Evolutionary conservation across 306 rosid genomes (phyloP).

Genomic region (Quercus glauca): DNA sequence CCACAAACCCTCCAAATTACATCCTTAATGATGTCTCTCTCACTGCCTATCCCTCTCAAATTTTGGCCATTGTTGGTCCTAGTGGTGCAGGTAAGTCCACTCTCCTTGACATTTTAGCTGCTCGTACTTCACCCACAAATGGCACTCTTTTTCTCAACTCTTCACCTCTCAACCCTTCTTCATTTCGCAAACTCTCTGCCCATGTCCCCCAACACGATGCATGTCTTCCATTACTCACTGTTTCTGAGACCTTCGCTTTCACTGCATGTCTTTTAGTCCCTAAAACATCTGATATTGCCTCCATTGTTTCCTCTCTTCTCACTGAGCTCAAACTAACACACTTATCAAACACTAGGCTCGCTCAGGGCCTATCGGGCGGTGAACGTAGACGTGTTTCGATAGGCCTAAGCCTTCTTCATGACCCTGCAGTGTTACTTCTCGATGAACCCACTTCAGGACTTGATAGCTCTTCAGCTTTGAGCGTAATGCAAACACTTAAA

Average conservation of each 20-base stretch:
- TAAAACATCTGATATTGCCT: slow-evolving; percentile 23
- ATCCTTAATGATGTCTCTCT: slow-evolving; percentile 71
- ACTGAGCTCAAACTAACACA: slow-evolving; percentile 57
- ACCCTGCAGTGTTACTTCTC: slow-evolving; percentile 70
- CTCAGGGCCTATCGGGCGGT: slow-evolving; percentile 73
- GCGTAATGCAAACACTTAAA: slow-evolving; percentile 71
- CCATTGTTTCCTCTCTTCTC: slow-evolving; percentile 53
- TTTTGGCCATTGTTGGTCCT: slow-evolving; percentile 89
- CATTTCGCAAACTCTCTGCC: slow-evolving; percentile 79
- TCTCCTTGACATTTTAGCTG: slow-evolving; percentile 81
- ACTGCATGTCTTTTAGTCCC: slow-evolving; percentile 74
- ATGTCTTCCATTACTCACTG: slow-evolving; percentile 75
- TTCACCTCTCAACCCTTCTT: slow-evolving; percentile 63
- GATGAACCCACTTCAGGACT: slow-evolving; percentile 99
- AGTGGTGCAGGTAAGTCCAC: slow-evolving; percentile 97
- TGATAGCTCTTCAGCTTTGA: slow-evolving; percentile 75
- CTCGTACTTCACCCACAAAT: slow-evolving; percentile 58
- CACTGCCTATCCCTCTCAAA: slow-evolving; percentile 68
- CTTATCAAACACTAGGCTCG: slow-evolving; percentile 59
- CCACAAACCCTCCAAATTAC: slow-evolving; percentile 43
- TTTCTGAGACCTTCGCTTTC: slow-evolving; percentile 75
- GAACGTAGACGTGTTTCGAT: slow-evolving; percentile 81
- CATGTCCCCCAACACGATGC: slow-evolving; percentile 93
- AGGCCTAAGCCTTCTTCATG: slow-evolving; percentile 83
- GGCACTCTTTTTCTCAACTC: slow-evolving; percentile 72